Evolutionary conservation across 2,329 filamentous ascomycete genomes (phyloP), one percentile per base, ranked within the genome.

Genomic region (Cercospora janseana): DNA sequence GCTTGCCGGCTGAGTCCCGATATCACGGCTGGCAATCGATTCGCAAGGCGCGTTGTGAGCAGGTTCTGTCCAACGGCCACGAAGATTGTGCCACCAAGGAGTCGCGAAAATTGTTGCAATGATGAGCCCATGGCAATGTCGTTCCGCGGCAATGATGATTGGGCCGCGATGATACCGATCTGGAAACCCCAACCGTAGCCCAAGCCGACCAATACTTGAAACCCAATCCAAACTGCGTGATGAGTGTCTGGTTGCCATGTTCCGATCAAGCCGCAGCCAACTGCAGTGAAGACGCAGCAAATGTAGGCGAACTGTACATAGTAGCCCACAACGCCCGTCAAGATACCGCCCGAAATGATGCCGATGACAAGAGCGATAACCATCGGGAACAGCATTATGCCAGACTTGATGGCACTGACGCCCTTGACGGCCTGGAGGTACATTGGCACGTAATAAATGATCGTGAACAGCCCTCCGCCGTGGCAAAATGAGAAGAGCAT

Each of bases 251-350:
- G 31, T 16, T 34, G 15, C 31, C 31, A 34, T 18, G 31, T 34
- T 4, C 13, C 31, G 4, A 34, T 34, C 13, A 34, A 34, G 13
- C 31, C 31, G 20, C 31, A 34, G 31, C 71, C 72, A 26, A 74
- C 64, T 12, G 69, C 50, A 64, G 71, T 69, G 46, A 73, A 53
- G 10, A 71, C 58, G 2, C 64, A 65, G 3, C 65, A 66, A 23
- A 62, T 27, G 15, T 72, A 62, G 64, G 74, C 70, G 55, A 73
- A 73, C 0, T 71, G 71, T 0, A 69, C 72, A 63, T 73, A 74
- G 61, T 74, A 73, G 16, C 72, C 72, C 20, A 70, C 54, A 2
- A 57, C 49, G 2, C 69, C 70, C 13, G 70, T 65, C 7, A 58
- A 35, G 26, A 60, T 57, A 34, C 72, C 72, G 21, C 60, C 56